These are phyloP conservation scores for Phytophthora uliginosa DNA, from an alignment of 352 stramenopile species.

Conservation along the genomic window DNA sequence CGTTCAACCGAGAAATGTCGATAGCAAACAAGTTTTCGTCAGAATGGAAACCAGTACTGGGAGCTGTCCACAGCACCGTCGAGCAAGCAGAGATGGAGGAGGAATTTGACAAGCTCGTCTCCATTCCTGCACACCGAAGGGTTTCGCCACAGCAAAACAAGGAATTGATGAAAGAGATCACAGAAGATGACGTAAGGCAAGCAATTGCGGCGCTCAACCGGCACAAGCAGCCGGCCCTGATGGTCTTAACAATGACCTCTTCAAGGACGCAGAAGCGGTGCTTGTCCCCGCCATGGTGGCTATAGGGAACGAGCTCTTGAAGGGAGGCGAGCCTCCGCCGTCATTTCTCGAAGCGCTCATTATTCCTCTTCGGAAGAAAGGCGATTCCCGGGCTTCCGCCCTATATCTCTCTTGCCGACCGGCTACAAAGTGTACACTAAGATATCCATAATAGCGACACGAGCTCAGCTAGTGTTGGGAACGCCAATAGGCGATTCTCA, in stretches of 20 bases:
- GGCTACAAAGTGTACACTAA: constrained; percentile 4
- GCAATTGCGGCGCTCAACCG: neutral
- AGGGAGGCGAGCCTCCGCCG: neutral
- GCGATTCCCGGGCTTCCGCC: neutral
- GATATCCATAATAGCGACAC: neutral
- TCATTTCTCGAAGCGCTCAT: constrained; percentile 1
- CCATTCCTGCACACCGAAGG: neutral
- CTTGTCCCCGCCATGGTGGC: neutral
- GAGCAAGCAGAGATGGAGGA: neutral
- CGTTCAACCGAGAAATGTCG: too few relatives aligned
- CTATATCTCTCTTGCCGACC: neutral
- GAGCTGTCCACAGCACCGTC: neutral
- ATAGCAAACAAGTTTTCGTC: too few relatives aligned
- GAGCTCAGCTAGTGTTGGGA: neutral
- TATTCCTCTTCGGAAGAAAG: neutral
- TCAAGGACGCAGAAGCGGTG: neutral
- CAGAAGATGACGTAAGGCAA: neutral
- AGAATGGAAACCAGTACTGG: neutral
- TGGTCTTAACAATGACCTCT: constrained; percentile 3
- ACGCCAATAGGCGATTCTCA: neutral
- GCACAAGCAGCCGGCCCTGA: neutral
- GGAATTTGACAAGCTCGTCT: neutral
- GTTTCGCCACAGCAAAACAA: neutral
- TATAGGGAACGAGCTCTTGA: constrained; percentile 1
- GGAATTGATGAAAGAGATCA: neutral